phyloP scores from a whole-genome alignment of 129 eudicot species.

The Logfia minima region DNA sequence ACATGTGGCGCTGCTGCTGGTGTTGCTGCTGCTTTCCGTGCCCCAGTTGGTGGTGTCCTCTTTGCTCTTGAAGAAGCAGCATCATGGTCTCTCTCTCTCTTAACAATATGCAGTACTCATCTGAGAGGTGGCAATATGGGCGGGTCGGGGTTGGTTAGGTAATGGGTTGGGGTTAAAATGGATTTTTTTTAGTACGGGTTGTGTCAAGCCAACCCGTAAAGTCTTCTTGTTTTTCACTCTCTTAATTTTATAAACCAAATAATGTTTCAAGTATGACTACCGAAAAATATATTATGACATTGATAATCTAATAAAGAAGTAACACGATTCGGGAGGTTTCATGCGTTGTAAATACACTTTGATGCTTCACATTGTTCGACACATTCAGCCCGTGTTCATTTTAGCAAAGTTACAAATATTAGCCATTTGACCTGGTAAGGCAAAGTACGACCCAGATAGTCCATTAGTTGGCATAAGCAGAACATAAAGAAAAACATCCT shows the following conservation, averaged over 20 bases:
- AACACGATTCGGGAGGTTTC: not conserved
- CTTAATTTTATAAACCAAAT: not conserved
- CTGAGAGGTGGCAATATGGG: not conserved
- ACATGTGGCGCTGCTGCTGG: slow-evolving; percentile 99
- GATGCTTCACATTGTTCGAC: not conserved
- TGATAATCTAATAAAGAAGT: not conserved
- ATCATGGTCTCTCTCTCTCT: slow-evolving; percentile 64
- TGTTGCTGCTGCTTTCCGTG: slow-evolving; percentile 99
- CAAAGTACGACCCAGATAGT: not conserved
- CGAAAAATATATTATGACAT: not conserved
- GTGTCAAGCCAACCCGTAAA: not conserved
- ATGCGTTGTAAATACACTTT: not conserved
- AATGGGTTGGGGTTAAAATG: not conserved
- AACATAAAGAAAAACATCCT: not conserved
- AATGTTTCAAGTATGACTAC: not conserved
- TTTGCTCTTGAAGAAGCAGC: slow-evolving; percentile 99
- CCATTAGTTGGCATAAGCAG: slow-evolving; percentile 1
- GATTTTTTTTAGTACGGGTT: not conserved
- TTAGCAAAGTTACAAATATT: not conserved
- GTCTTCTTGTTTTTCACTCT: not conserved
- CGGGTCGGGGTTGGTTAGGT: not conserved
- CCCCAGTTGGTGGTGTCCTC: slow-evolving; percentile 99
- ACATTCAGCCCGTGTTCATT: not conserved
- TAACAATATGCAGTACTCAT: not conserved
- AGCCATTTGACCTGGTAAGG: not conserved